phyloP scores from a whole-genome alignment of 73 alveolate species.

The Stentor roeselii region DNA sequence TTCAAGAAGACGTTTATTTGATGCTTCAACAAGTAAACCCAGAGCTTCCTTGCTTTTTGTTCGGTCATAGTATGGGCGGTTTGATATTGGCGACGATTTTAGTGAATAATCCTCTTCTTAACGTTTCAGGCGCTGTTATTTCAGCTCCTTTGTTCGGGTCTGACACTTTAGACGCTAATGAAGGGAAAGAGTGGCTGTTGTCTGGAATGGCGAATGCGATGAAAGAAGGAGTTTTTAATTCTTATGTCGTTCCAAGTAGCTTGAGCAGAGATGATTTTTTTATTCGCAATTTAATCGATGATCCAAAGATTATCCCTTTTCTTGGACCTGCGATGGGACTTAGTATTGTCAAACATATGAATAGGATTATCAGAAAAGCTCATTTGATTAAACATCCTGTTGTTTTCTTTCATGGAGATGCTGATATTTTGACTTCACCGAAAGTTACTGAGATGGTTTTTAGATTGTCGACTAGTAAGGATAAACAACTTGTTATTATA shows the following conservation, averaged over 20 bases:
- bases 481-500: background rate
- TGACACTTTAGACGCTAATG: slow-evolving; percentile 35
- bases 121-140: slow-evolving; percentile 56
- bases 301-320: slow-evolving; percentile 16
- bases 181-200: slow-evolving; percentile 43
- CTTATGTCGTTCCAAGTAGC: slow-evolving; percentile 16
- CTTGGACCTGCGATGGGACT: background rate
- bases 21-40: slow-evolving; percentile 52
- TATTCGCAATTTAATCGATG: slow-evolving; percentile 14
- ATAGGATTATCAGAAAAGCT: slow-evolving; percentile 28
- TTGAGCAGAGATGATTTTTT: slow-evolving; percentile 8
- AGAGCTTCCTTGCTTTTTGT: slow-evolving; percentile 66
- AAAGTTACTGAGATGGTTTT: slow-evolving; percentile 45
- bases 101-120: slow-evolving; percentile 58
- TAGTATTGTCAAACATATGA: slow-evolving; percentile 12
- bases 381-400: slow-evolving; percentile 36
- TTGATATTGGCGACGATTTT: slow-evolving; percentile 52
- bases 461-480: slow-evolving; percentile 42
- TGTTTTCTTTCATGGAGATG: slow-evolving; percentile 54
- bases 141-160: slow-evolving; percentile 50
- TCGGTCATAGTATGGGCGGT: slow-evolving; percentile 92
- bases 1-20: slow-evolving; percentile 43
- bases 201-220: slow-evolving; percentile 36
- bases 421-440: slow-evolving; percentile 43
- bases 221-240: background rate